Evolutionary conservation across 805 yeast species (phyloP).

Genomic region (Hermanozyma aechmeae): DNA sequence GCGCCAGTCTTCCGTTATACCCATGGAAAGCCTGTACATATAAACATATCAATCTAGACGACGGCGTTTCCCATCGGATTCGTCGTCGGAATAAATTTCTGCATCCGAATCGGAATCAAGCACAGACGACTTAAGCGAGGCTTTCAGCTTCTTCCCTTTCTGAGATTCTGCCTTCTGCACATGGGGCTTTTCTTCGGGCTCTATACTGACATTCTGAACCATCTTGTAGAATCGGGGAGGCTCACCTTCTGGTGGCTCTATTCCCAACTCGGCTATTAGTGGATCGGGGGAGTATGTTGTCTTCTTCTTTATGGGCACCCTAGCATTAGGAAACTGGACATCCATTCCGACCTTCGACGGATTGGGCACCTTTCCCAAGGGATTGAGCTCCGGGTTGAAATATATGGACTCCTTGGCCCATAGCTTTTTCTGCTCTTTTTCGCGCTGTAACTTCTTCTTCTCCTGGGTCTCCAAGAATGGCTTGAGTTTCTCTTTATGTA

Average conservation of each 20-base stretch:
- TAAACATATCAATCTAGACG: background rate
- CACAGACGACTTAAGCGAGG: no score
- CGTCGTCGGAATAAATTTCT: conserved; percentile 4
- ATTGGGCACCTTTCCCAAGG: conserved; percentile 45
- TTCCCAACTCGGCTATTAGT: conserved; percentile 14
- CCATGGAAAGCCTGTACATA: background rate
- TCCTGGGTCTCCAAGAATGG: conserved; percentile 14
- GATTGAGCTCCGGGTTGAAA: conserved; percentile 61
- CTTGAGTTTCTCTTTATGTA: conserved; percentile 21
- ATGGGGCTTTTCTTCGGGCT: no score
- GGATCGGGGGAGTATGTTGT: conserved; percentile 20
- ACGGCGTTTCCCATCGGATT: background rate
- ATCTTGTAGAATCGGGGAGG: conserved; percentile 40
- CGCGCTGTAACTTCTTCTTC: conserved; percentile 9
- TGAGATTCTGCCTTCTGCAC: no score
- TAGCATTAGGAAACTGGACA: conserved; percentile 16
- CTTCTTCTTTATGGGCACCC: conserved; percentile 19
- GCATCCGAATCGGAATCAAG: conserved; percentile 6
- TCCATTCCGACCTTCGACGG: conserved; percentile 6
- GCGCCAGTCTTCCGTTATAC: background rate
- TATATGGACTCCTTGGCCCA: conserved; percentile 45
- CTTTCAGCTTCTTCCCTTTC: no score
- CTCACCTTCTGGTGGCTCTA: conserved; percentile 29
- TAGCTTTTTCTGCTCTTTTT: conserved; percentile 14
- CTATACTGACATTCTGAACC: no score